A percentile compares a stretch with the other conserved stretches of the same genome.
Evolutionary conservation across 2,329 filamentous ascomycete genomes (phyloP).

Genomic region (Endocalyx cinctus): DNA sequence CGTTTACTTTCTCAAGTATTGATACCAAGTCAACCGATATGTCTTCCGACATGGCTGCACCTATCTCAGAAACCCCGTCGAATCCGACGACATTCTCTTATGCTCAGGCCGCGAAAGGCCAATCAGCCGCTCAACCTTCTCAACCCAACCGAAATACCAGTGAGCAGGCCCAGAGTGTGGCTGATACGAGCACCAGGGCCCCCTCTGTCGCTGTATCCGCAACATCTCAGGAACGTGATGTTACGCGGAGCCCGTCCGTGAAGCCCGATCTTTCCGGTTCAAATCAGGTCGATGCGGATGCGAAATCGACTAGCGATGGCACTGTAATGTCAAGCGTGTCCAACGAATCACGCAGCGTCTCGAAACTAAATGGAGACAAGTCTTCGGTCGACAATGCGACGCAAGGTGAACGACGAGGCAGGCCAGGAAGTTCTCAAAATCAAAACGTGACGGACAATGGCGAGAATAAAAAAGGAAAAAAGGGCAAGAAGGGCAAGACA

Average conservation of each 20-base stretch:
- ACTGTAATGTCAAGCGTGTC: conserved; percentile 7
- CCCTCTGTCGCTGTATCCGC: conserved; percentile 32
- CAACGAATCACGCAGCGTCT: conserved; percentile 10
- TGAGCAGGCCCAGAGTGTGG: conserved; percentile 30
- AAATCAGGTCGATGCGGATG: conserved; percentile 13
- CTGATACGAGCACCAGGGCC: conserved; percentile 29
- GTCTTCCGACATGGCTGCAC: conserved; percentile 8
- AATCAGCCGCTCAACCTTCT: conserved; percentile 39
- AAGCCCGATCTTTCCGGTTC: conserved; percentile 17
- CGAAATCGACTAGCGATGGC: conserved; percentile 15
- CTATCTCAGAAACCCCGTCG: conserved; percentile 40
- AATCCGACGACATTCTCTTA: conserved; percentile 73
- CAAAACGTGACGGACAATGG: conserved; percentile 68
- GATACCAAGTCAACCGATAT: conserved; percentile 7
- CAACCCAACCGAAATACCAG: conserved; percentile 13
- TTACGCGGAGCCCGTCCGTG: conserved; percentile 18
- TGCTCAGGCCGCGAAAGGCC: conserved; percentile 89
- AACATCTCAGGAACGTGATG: conserved; percentile 31
- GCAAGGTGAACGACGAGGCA: too few relatives aligned
- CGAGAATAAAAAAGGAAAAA: conserved; percentile 58
- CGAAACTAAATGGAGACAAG: conserved; percentile 14
- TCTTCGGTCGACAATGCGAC: conserved; percentile 13
- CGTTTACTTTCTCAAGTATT: too few relatives aligned
- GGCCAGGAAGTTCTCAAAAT: too few relatives aligned
- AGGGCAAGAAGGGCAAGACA: conserved; percentile 57